Evolutionary conservation across 2,329 filamentous ascomycete genomes (phyloP).

Genomic region (Colletotrichum endophyticum): DNA sequence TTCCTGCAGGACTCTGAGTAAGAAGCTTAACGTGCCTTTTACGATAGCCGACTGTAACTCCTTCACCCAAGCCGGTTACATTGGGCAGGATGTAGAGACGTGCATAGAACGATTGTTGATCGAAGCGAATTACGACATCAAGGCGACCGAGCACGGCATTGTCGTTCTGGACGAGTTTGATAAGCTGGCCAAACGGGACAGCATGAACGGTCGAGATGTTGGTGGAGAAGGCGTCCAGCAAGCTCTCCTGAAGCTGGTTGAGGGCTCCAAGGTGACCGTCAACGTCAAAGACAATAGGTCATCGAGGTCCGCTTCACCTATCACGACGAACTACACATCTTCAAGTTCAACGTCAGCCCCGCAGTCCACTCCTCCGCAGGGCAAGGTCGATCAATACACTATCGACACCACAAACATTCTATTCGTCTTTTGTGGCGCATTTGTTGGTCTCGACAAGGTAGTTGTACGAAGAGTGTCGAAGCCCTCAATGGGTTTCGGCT

Average conservation of each 20-base stretch:
- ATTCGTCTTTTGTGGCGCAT: slow-evolving; percentile 96
- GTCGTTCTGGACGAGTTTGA: slow-evolving; percentile 97
- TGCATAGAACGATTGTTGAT: slow-evolving; percentile 91
- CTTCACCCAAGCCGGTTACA: slow-evolving; percentile 95
- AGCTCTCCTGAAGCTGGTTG: slow-evolving; percentile 92
- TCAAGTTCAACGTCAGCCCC: slow-evolving; percentile 50
- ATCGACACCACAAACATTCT: slow-evolving; percentile 96
- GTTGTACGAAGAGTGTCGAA: slow-evolving; percentile 87
- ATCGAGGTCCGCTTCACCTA: slow-evolving; percentile 55
- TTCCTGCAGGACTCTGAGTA: slow-evolving; percentile 77
- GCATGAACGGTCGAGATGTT: slow-evolving; percentile 89
- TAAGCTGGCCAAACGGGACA: slow-evolving; percentile 90
- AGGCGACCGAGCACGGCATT: slow-evolving; percentile 86
- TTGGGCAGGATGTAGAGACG: slow-evolving; percentile 96
- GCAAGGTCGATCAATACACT: slow-evolving; percentile 68
- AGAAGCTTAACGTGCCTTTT: slow-evolving; percentile 93
- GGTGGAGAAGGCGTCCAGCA: slow-evolving; percentile 97
- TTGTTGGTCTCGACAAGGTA: slow-evolving; percentile 88
- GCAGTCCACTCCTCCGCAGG: slow-evolving; percentile 49
- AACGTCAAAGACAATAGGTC: slow-evolving; percentile 82
- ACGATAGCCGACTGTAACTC: slow-evolving; percentile 96
- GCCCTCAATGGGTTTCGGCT: slow-evolving; percentile 88
- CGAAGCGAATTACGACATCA: slow-evolving; percentile 87
- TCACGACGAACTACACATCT: slow-evolving; percentile 57
- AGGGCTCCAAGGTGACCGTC: slow-evolving; percentile 91